phyloP scores from a whole-genome alignment of 1,139 yeast species.

The Pichiaceae sp. region DNA sequence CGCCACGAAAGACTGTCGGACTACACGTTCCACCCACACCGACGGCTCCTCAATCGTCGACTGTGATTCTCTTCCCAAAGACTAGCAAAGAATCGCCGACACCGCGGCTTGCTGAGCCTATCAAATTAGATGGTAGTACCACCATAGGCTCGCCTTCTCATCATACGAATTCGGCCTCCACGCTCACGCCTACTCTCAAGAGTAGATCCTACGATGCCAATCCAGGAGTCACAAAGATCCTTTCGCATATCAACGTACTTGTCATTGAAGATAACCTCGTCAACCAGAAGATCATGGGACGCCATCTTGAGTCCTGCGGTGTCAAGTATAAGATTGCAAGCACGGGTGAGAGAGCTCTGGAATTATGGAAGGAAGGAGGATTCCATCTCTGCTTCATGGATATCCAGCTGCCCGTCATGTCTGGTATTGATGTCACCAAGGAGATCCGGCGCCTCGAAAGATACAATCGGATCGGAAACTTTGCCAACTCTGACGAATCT shows the following conservation, averaged over 20 bases:
- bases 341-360: slow-evolving; percentile 88
- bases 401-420: slow-evolving; percentile 86
- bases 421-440: slow-evolving; percentile 88
- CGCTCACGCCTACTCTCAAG: neutral
- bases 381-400: slow-evolving; percentile 91
- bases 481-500: slow-evolving; percentile 23
- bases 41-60: slow-evolving; percentile 14
- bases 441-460: slow-evolving; percentile 81
- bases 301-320: slow-evolving; percentile 80
- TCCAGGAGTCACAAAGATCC: slow-evolving; percentile 37
- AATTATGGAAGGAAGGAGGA: slow-evolving; percentile 88
- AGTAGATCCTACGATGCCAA: slow-evolving; percentile 4
- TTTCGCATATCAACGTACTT: slow-evolving; percentile 80
- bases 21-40: neutral
- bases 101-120: neutral
- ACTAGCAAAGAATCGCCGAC: neutral
- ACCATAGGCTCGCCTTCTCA: neutral
- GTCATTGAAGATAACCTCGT: slow-evolving; percentile 96
- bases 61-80: slow-evolving; percentile 22
- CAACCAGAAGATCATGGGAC: slow-evolving; percentile 86
- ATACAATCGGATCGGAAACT: slow-evolving; percentile 75
- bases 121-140: neutral
- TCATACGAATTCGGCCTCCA: neutral
- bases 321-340: slow-evolving; percentile 82
- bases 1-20: neutral